Base-by-base conservation (phyloP, 148 eudicot species). In the Polygonum aviculare region DNA sequence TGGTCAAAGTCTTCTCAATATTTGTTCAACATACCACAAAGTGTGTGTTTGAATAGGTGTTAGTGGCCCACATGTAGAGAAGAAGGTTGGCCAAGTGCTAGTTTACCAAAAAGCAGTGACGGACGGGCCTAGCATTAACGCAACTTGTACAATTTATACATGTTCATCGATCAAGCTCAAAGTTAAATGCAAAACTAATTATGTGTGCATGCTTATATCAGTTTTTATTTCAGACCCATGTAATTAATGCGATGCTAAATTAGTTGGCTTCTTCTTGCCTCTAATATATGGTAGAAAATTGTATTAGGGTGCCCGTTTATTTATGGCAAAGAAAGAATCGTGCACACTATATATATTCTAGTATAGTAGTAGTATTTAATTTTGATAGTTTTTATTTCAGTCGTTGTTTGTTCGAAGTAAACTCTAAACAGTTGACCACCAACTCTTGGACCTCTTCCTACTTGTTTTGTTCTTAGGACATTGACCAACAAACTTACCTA, bases 401-500 rank as follows among this genome's bases (percentile, higher is more conserved):
- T 16, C 4, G 44, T 67, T 4, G 5, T 14, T 36, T 22, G 2
- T 35, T 35, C 9, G 19, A 36, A 36, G 72, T 16, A 67, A 67
- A 63, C 19, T n/a, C n/a, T 14, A 67, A 67, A 67, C 72, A 16
- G 72, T 67, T 67, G 72, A 67, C 72, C 35, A 36, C 72, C 72
- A 67, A 67, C 69, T 60, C 71, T 36, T 22, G 38, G 31, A 62
- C 39, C 16, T 7, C 41, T 36, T 15, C 41, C 21, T 38, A 36
- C 15, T 18, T 36, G 1, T 35, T 5, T 3, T 26, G 31, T 67
- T 36, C 5, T 14, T 67, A 67, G 19, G 19, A 36, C 72, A 38
- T 5, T 67, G 72, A 67, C 44, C 72, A 67, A 36, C 72, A 67
- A 67, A 35, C 72, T 9, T 67, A 67, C 72, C 72, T 67, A 67